phyloP scores from a whole-genome alignment of 1,139 yeast species.

The Arxiozyma telluris region DNA sequence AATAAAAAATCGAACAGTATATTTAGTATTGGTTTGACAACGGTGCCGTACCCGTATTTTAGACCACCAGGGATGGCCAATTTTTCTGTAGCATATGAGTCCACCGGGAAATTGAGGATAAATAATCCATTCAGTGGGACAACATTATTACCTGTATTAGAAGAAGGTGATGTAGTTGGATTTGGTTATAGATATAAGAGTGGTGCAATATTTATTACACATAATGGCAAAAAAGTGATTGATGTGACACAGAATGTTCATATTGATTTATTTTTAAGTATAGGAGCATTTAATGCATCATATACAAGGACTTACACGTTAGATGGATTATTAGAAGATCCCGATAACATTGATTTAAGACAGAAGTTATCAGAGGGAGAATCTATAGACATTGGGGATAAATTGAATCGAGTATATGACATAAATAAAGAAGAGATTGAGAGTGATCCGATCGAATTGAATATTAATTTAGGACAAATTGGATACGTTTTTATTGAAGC shows the following conservation, averaged over 20 bases:
- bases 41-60: conserved; percentile 85
- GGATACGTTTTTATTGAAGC: conserved; percentile 96
- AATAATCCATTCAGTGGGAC: conserved; percentile 75
- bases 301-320: conserved; percentile 30
- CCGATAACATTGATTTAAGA: conserved; percentile 27
- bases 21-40: conserved; percentile 68
- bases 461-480: conserved; percentile 79
- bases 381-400: conserved; percentile 19
- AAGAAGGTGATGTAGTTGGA: conserved; percentile 86
- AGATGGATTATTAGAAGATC: conserved; percentile 30
- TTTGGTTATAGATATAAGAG: conserved; percentile 75
- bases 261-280: conserved; percentile 52
- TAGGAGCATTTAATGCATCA: conserved; percentile 30
- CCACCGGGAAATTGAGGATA: conserved; percentile 71
- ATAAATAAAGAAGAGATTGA: conserved; percentile 15
- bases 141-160: conserved; percentile 62
- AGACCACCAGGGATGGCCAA: conserved; percentile 76
- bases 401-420: conserved; percentile 20
- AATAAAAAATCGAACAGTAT: conserved; percentile 32
- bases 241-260: conserved; percentile 77
- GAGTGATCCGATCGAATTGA: conserved; percentile 40
- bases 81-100: conserved; percentile 80
- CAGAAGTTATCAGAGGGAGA: conserved; percentile 18
- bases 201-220: conserved; percentile 80
- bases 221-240: conserved; percentile 79